phyloP scores from a whole-genome alignment of 352 stramenopile genomes.

The Globisporangium alternatum region DNA sequence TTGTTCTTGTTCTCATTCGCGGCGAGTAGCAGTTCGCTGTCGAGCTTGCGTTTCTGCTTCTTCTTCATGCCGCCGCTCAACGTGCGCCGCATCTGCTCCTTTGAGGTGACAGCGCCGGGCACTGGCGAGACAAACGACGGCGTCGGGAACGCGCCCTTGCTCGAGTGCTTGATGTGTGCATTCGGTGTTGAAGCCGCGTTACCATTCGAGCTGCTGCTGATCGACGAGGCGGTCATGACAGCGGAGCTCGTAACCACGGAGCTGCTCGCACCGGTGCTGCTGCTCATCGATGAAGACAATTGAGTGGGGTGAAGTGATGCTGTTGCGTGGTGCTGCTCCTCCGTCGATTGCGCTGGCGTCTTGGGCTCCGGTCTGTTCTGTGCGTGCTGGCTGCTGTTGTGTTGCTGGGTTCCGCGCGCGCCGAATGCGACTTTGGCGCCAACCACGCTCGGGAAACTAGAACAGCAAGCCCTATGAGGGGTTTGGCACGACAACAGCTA shows the following conservation, averaged over 20 bases:
- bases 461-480: not conserved
- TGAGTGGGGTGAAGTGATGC: not conserved
- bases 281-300: not conserved
- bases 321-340: not conserved
- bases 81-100: slow-evolving; percentile 32
- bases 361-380: not conserved
- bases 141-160: slow-evolving; percentile 21
- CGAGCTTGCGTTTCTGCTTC: slow-evolving; percentile 33
- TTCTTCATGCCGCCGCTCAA: slow-evolving; percentile 34
- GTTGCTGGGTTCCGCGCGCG: not conserved
- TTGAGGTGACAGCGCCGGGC: slow-evolving; percentile 14
- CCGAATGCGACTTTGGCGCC: slow-evolving; percentile 3
- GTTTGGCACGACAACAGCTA: no score
- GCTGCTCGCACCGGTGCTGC: not conserved
- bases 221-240: slow-evolving; percentile 22
- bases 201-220: not conserved
- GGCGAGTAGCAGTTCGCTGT: slow-evolving; percentile 18
- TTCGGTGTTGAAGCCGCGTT: slow-evolving; percentile 9
- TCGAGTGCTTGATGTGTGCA: not conserved
- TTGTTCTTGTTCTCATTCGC: slow-evolving; percentile 1
- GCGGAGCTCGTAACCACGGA: not conserved
- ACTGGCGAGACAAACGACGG: slow-evolving; percentile 44
- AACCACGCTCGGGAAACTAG: not conserved
- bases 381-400: not conserved
- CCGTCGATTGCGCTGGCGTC: not conserved